Base-by-base conservation (phyloP, 2,329 filamentous ascomycete genomes). In the Dothistroma septosporum region DNA sequence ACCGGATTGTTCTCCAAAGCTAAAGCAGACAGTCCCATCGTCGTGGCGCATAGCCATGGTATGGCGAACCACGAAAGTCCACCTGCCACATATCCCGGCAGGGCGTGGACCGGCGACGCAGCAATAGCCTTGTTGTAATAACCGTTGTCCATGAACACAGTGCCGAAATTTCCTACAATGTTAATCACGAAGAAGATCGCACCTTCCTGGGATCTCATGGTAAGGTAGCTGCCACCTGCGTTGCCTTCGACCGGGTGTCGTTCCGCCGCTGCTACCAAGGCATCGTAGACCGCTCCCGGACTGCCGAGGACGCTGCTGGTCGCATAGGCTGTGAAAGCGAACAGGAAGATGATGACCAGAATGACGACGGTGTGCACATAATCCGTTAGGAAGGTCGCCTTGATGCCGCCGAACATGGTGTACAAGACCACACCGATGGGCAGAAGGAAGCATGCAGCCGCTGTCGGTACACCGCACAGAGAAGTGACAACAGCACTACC, bases 101-200 rank as follows among this genome's bases (percentile, higher is more conserved):
- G 84, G 0, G 92, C 92, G 46, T 93, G 69, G 0, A 93, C 88
- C 0, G 91, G 91, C 22, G 86, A 88, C 0, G 92, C 91, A 7
- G 92, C 91, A 69, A 96, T 96, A 16, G 91, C 92, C 76, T 96
- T 96, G 81, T 96, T 94, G 77, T 92, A 96, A 78, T 95, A 96
- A 16, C 89, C 70, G 55, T 80, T 76, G 22, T 95, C 91, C 49
- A 91, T 81, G 78, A 94, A 94, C 2, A 94, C 90, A 1, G 89
- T 92, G 0, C 69, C 67, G 28, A 55, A 56, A 28, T 44, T 47
- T 9, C 44, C 35, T 11, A 33, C 35, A 55, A 60, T 60, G 55
- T 59, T 60, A 28, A 67, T 65, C 41, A 95, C 53, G 75, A 96
- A 96, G 80, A 96, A 96, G 59, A 94, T 90, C 46, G 85, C 90